A percentile compares a stretch with the other conserved stretches of the same genome.
These are phyloP conservation scores for Arachnomyces sp. DNA, from an alignment of 2,329 filamentous ascomycete species.

Conservation along the genomic window DNA sequence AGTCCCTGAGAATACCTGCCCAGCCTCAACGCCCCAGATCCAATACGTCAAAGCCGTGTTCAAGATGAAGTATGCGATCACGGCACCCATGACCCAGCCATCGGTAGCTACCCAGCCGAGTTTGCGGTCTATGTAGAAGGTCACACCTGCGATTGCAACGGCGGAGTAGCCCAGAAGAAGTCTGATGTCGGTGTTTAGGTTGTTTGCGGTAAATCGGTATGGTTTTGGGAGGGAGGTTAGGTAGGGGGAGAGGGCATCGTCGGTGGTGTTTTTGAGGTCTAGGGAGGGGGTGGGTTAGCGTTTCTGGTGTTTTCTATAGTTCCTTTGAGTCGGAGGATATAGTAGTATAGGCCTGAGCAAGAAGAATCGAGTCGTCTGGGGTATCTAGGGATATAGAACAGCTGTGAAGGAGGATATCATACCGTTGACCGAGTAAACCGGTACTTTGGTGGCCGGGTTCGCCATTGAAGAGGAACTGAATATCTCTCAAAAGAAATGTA, in stretches of 20 bases:
- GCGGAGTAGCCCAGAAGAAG: constrained; percentile 75
- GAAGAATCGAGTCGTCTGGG: constrained; percentile 8
- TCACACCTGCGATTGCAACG: constrained; percentile 68
- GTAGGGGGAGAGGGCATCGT: constrained; percentile 91
- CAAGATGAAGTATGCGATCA: constrained; percentile 67
- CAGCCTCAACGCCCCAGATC: constrained; percentile 75
- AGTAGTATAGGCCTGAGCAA: constrained; percentile 7
- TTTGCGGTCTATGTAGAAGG: constrained; percentile 88
- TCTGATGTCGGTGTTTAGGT: constrained; percentile 72
- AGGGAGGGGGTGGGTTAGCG: constrained; percentile 9
- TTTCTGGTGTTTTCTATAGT: constrained; percentile 4
- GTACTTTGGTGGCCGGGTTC: constrained; percentile 29
- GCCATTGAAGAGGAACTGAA: constrained; percentile 15
- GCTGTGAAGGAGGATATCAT: constrained; percentile 12
- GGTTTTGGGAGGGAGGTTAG: constrained; percentile 67
- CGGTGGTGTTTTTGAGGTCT: constrained; percentile 96
- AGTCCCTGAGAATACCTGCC: constrained; percentile 71
- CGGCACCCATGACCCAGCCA: constrained; percentile 68
- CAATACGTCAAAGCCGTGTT: constrained; percentile 74
- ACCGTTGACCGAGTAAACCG: constrained; percentile 40
- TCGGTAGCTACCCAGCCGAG: constrained; percentile 83
- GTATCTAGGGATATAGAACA: background rate
- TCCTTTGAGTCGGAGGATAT: background rate
- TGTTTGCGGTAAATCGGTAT: constrained; percentile 64
- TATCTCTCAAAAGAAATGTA: too few relatives aligned